Evolutionary conservation across 495 filamentous ascomycete genomes (phyloP), one percentile per base, ranked within the genome.

Genomic region (Umbilicaria muhlenbergii): DNA sequence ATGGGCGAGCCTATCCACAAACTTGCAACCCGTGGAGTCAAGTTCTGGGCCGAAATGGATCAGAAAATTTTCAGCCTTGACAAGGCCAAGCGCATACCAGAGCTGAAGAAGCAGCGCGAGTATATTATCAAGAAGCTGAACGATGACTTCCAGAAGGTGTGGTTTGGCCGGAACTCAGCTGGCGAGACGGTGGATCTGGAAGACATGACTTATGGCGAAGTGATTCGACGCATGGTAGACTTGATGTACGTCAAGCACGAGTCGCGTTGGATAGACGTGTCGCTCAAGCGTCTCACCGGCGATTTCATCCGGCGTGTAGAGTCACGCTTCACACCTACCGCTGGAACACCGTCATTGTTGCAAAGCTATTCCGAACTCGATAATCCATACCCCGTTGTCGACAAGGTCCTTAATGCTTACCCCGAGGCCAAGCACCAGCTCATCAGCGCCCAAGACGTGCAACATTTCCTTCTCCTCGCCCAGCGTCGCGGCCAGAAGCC

Each of bases 1-100:
- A 98, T 98, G 91, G 91, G 91, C 33, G 91, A 98, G 67, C 91
- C 91, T 10, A 98, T 98, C 48, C 91, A 98, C 69, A 96, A 96
- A 65, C 71, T 98, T 45, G 91, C 91, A 17, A 98, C 91, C 18
- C 75, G 91, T 36, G 91, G 91, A 69, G 87, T 98, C 24, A 66
- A 73, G 35, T 91, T 98, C 63, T 98, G 91, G 91, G 80, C 86
- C 44, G 91, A 98, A 60, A 92, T 98, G 85, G 91, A 98, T 52
- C 75, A 84, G 58, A 94, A 89, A 57, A 94, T 98, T 51, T 98
- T 98, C 74, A 84, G 78, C 62, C 70, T 98, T 16, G 87, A 94
- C 62, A 93, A 93, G 63, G 83, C 83, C 42, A 96, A 96, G 64
- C 82, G 89, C 41, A 66, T 95, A 5, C 77, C 84, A 5, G 91